Evolutionary conservation across 2,329 filamentous ascomycete species (phyloP).

Genomic region (Neoascochyta sp.): DNA sequence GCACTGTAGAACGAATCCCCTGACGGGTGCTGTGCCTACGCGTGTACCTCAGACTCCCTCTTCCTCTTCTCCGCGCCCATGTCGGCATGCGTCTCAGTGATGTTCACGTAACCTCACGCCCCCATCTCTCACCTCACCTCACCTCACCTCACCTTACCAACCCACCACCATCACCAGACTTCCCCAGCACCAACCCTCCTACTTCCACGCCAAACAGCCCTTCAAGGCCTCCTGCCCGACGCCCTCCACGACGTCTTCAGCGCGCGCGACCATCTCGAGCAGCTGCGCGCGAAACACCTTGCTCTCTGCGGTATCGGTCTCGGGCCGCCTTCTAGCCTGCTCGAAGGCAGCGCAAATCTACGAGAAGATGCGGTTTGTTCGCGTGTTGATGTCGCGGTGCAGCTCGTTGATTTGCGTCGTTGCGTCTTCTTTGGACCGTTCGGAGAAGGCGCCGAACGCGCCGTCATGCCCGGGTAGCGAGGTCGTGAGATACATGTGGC

Average conservation of each 20-base stretch:
- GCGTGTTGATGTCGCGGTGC: not conserved
- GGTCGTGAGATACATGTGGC: not conserved
- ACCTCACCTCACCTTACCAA: no score
- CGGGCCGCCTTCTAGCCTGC: constrained; percentile 4
- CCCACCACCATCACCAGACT: no score
- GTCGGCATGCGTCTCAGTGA: no score
- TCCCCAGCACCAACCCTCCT: no score
- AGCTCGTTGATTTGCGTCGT: not conserved
- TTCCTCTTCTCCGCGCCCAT: no score
- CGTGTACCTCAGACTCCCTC: no score
- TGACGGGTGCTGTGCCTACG: no score
- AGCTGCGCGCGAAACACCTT: constrained; percentile 8
- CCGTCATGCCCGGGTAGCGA: not conserved
- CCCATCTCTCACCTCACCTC: no score
- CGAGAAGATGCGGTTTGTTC: constrained; percentile 2
- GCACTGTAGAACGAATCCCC: no score
- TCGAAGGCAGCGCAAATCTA: constrained; percentile 6
- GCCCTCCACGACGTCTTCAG: constrained; percentile 6
- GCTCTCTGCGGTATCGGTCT: constrained; percentile 6
- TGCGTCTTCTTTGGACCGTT: constrained; percentile 1
- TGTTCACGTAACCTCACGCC: no score
- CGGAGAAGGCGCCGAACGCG: constrained; percentile 1
- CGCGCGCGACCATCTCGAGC: constrained; percentile 4
- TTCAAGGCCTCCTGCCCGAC: constrained; percentile 2
- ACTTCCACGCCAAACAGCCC: no score